Evolutionary conservation across 371 early-diverging fungal genomes (phyloP).

Genomic region (Rhizopus arrhizus): DNA sequence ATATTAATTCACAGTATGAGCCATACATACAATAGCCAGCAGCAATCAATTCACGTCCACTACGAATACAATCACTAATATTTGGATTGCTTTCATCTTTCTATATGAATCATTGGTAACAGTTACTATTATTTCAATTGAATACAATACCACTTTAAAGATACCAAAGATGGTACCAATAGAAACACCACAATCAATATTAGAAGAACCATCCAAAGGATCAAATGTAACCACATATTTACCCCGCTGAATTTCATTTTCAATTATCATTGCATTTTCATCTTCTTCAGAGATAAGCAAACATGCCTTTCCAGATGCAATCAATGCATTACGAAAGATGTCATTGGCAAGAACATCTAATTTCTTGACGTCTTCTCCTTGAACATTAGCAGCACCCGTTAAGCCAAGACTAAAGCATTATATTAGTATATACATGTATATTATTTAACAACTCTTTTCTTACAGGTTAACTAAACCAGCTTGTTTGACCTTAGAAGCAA

Average conservation of each 20-base stretch:
- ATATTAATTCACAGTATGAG: conserved; percentile 76
- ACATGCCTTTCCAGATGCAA: conserved; percentile 89
- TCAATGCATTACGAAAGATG: conserved; percentile 94
- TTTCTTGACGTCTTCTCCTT: conserved; percentile 96
- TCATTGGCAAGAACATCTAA: conserved; percentile 96
- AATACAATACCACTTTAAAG: conserved; percentile 78
- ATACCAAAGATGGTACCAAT: conserved; percentile 99
- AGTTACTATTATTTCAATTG: neutral
- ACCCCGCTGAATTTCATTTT: conserved; percentile 71
- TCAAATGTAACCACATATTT: conserved; percentile 97
- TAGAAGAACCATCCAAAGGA: conserved; percentile 95
- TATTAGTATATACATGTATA: neutral
- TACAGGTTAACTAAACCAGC: conserved; percentile 95
- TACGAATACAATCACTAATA: conserved; percentile 76
- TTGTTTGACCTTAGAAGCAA: conserved; percentile 94
- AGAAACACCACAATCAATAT: conserved; percentile 97
- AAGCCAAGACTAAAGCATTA: conserved; percentile 73
- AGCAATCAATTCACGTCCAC: conserved; percentile 90
- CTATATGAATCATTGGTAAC: conserved; percentile 20
- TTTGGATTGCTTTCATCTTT: conserved; percentile 56
- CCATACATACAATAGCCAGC: conserved; percentile 99
- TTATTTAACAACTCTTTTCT: conserved; percentile 29
- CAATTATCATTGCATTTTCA: conserved; percentile 89
- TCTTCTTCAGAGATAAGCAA: conserved; percentile 96
- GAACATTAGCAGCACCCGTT: conserved; percentile 85